Evolutionary conservation across 139 green algal genomes (phyloP).

Genomic region (Choricystis sp.): DNA sequence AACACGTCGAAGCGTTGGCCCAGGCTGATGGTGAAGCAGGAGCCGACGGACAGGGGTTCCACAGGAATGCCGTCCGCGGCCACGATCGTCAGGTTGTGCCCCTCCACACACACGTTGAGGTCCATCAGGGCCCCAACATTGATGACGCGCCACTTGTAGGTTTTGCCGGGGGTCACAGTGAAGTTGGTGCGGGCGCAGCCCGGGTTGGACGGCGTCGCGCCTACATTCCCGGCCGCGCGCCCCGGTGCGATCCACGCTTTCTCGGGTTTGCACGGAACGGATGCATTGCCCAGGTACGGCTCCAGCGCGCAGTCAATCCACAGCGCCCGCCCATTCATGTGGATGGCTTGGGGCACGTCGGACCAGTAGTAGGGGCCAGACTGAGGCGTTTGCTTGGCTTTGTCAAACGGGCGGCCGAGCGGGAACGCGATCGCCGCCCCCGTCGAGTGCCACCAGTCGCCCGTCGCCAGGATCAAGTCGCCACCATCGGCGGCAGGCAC

Average conservation of each 20-base stretch:
- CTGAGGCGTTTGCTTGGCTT: constrained; percentile 12
- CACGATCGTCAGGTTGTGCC: constrained; percentile 31
- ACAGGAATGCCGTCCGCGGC: constrained; percentile 28
- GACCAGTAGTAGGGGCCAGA: constrained; percentile 35
- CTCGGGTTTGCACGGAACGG: constrained; percentile 1
- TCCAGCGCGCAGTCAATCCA: constrained; percentile 22
- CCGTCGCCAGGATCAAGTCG: constrained; percentile 19
- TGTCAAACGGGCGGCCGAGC: constrained; percentile 24
- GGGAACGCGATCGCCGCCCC: background rate
- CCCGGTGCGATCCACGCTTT: constrained; percentile 4
- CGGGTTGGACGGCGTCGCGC: constrained; percentile 3
- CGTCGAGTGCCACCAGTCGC: constrained; percentile 25
- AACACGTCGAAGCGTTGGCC: constrained; percentile 40
- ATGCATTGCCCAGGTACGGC: background rate
- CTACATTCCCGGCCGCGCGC: background rate
- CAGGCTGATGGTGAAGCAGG: constrained; percentile 42
- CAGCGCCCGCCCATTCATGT: constrained; percentile 35
- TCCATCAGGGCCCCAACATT: constrained; percentile 24
- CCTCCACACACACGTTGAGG: constrained; percentile 42
- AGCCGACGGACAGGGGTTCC: constrained; percentile 10
- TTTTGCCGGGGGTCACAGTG: constrained; percentile 20
- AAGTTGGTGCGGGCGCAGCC: constrained; percentile 15
- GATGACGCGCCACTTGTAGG: constrained; percentile 33
- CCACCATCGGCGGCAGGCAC: constrained; percentile 17
- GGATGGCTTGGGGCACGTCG: constrained; percentile 14